These are phyloP conservation scores for Pleurotus ostreatus DNA, from an alignment of 768 basidiomycete genomes.

Conservation along the genomic window DNA sequence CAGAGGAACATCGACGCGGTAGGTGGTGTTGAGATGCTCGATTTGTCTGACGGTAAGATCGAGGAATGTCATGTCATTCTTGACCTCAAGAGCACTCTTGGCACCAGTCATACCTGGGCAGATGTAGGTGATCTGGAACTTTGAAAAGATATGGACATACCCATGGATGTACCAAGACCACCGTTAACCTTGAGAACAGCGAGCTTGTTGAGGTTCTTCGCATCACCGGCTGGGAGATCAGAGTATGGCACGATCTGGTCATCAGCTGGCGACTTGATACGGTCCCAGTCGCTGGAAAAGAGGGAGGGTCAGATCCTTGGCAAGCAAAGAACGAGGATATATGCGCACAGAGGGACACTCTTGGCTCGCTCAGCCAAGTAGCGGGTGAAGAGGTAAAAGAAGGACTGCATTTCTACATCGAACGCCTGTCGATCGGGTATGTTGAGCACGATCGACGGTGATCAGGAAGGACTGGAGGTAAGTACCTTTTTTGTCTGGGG, in stretches of 20 bases:
- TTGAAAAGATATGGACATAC: conserved; percentile 30
- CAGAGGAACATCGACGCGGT: conserved; percentile 89
- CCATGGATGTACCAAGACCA: conserved; percentile 89
- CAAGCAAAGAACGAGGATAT: conserved; percentile 7
- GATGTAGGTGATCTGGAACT: conserved; percentile 15
- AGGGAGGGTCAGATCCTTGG: conserved; percentile 27
- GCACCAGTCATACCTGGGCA: conserved; percentile 75
- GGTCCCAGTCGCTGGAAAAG: conserved; percentile 72
- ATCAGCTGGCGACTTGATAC: conserved; percentile 80
- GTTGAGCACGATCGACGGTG: conserved; percentile 15
- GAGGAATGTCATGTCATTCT: conserved; percentile 97
- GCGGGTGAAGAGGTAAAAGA: conserved; percentile 94
- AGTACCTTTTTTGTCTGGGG: conserved; percentile 75
- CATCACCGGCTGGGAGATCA: conserved; percentile 56
- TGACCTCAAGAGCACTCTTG: conserved; percentile 92
- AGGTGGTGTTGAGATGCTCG: conserved; percentile 87
- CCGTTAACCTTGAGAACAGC: conserved; percentile 96
- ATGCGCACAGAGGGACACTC: conserved; percentile 75
- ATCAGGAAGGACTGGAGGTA: conserved; percentile 7
- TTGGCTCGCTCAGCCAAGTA: conserved; percentile 88
- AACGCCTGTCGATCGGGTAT: conserved; percentile 55
- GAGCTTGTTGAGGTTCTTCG: conserved; percentile 80
- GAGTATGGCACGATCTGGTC: conserved; percentile 87
- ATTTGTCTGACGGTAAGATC: conserved; percentile 93
- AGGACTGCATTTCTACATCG: conserved; percentile 93